Evolutionary conservation across 352 stramenopile genomes (phyloP).

Genomic region (Phytopythium delawarense): DNA sequence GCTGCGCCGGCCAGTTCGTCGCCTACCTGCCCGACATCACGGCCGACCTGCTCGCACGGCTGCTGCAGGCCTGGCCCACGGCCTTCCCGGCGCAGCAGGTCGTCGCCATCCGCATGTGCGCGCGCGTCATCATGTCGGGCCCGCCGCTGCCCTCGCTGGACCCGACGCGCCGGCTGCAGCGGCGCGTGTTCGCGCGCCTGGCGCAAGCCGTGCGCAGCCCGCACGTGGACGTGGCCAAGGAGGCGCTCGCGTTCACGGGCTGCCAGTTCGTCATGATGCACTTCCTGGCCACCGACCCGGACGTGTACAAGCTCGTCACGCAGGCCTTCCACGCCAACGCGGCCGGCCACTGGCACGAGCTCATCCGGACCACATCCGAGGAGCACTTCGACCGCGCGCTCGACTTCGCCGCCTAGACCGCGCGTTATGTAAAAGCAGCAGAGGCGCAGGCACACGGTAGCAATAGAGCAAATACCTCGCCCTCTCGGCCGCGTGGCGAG

Average conservation of each 20-base stretch:
- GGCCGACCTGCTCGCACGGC: constrained; percentile 37
- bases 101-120: constrained; percentile 73
- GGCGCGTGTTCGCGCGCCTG: constrained; percentile 54
- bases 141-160: constrained; percentile 54
- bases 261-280: constrained; percentile 80
- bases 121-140: constrained; percentile 82
- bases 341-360: constrained; percentile 67
- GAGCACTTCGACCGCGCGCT: constrained; percentile 71
- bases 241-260: constrained; percentile 76
- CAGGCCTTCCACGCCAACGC: constrained; percentile 59
- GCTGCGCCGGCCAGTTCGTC: constrained; percentile 79
- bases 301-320: constrained; percentile 63
- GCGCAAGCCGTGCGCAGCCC: constrained; percentile 51
- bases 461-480: not conserved
- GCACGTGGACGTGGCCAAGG: constrained; percentile 71
- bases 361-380: constrained; percentile 61
- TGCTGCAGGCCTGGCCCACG: constrained; percentile 64
- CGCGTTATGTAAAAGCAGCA: not conserved
- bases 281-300: constrained; percentile 60
- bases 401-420: constrained; percentile 50
- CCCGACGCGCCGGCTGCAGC: constrained; percentile 21
- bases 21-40: constrained; percentile 71
- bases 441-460: not conserved
- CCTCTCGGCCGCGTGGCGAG: not conserved
- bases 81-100: constrained; percentile 66